Conservation (phyloP, 2,329 filamentous ascomycete species). For the Triangularia verruculosa region DNA sequence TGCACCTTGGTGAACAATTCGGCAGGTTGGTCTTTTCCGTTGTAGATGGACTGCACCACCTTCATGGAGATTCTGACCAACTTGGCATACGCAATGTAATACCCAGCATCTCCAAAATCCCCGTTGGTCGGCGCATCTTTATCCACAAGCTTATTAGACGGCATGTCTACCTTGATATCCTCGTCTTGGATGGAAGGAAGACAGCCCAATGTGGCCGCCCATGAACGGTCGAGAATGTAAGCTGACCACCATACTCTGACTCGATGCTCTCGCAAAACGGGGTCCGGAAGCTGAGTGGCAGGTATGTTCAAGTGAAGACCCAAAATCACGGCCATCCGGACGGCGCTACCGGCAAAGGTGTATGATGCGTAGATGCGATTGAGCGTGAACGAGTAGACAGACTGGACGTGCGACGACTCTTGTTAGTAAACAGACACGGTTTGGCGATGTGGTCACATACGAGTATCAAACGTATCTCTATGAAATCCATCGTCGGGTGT, state of each 20-base stretch:
- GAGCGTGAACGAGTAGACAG: slow-evolving; percentile 8
- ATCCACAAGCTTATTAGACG: not conserved
- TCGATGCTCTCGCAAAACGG: slow-evolving; percentile 2
- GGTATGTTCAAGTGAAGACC: slow-evolving; percentile 11
- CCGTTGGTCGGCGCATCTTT: not conserved
- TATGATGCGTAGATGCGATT: slow-evolving; percentile 8
- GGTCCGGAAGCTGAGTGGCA: not conserved
- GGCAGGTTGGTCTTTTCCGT: slow-evolving; percentile 5
- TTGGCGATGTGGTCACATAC: not conserved
- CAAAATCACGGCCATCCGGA: slow-evolving; percentile 1
- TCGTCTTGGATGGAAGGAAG: slow-evolving; percentile 3
- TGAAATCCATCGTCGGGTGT: slow-evolving; percentile 6
- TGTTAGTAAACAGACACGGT: no score
- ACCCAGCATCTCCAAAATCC: slow-evolving; percentile 3
- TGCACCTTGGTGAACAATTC: slow-evolving; percentile 1
- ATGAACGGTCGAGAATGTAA: slow-evolving; percentile 6
- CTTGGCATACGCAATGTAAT: slow-evolving; percentile 1
- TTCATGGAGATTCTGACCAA: slow-evolving; percentile 5
- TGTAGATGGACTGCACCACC: slow-evolving; percentile 6
- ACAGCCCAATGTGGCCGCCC: not conserved
- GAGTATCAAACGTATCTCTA: slow-evolving; percentile 6
- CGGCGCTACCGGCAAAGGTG: not conserved
- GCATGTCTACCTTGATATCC: slow-evolving; percentile 6
- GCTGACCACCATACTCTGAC: slow-evolving; percentile 6
- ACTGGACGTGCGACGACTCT: not conserved